phyloP scores from a whole-genome alignment of 2,329 filamentous ascomycete species.

The Didymella sp. region DNA sequence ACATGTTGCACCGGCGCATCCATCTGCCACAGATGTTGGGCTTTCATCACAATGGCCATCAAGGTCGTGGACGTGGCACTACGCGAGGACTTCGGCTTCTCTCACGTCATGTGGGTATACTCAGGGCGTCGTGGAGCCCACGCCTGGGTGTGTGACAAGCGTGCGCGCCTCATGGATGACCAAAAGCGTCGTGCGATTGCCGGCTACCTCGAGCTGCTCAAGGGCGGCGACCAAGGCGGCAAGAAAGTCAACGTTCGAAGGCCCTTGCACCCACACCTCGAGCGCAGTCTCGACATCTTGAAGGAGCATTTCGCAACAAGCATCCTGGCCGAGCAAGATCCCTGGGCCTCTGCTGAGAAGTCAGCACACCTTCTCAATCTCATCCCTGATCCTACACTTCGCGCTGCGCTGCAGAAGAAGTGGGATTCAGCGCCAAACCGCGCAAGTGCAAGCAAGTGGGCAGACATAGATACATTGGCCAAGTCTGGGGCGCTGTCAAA shows the following conservation, averaged over 20 bases:
- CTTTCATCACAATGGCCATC: slow-evolving; percentile 97
- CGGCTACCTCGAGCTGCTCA: slow-evolving; percentile 88
- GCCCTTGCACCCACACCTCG: slow-evolving; percentile 87
- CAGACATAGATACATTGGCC: slow-evolving; percentile 87
- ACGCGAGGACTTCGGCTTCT: slow-evolving; percentile 93
- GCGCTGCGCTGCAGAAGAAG: slow-evolving; percentile 82
- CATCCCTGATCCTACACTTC: slow-evolving; percentile 80
- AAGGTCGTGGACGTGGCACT: slow-evolving; percentile 88
- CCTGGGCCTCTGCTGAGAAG: slow-evolving; percentile 73
- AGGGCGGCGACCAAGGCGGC: slow-evolving; percentile 81
- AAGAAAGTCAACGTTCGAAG: slow-evolving; percentile 86
- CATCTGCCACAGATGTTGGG: slow-evolving; percentile 94
- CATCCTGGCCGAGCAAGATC: slow-evolving; percentile 84
- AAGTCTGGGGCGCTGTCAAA: slow-evolving; percentile 76
- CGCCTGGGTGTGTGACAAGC: slow-evolving; percentile 96
- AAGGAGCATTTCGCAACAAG: slow-evolving; percentile 84
- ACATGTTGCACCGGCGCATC: slow-evolving; percentile 94
- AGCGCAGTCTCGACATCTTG: slow-evolving; percentile 84
- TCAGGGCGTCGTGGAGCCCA: slow-evolving; percentile 95
- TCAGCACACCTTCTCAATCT: slow-evolving; percentile 81
- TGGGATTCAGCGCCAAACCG: slow-evolving; percentile 86
- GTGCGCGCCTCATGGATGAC: slow-evolving; percentile 84
- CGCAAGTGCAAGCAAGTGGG: slow-evolving; percentile 83
- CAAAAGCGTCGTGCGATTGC: slow-evolving; percentile 83
- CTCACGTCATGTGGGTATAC: slow-evolving; percentile 98